These are phyloP conservation scores for Cafeteria roenbergensis DNA, from an alignment of 108 stramenopile genomes.

Conservation along the genomic window DNA sequence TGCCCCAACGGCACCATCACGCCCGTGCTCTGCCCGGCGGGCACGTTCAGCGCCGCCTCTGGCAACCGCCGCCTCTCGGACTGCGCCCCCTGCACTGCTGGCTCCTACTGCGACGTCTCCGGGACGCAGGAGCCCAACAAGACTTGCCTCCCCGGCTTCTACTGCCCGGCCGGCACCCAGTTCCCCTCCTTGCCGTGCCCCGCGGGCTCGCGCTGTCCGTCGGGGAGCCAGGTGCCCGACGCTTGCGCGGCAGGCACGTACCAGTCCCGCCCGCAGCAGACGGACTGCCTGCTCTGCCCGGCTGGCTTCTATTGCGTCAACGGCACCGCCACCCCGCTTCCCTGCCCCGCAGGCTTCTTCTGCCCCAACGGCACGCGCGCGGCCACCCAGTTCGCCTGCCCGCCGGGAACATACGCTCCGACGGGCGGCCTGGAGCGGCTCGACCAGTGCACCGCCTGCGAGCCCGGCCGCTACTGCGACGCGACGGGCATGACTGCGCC, in stretches of 20 bases:
- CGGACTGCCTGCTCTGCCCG: constrained; percentile 23
- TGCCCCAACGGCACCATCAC: constrained; percentile 27
- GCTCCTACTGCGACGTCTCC: constrained; percentile 21
- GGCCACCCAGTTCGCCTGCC: constrained; percentile 20
- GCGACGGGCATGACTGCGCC: constrained; percentile 17
- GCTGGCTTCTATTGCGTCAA: constrained; percentile 33
- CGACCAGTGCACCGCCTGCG: constrained; percentile 27
- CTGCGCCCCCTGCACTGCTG: constrained; percentile 36
- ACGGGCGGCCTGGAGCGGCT: not conserved
- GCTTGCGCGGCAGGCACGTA: constrained; percentile 31
- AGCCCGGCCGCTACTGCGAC: constrained; percentile 40
- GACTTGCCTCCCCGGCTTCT: constrained; percentile 26
- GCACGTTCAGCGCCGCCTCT: constrained; percentile 19
- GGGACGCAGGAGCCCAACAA: not conserved
- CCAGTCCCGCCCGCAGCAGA: too few relatives aligned
- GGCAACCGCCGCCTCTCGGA: constrained; percentile 23
- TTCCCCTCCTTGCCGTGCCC: not conserved
- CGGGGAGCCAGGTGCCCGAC: constrained; percentile 28
- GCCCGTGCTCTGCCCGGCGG: constrained; percentile 29
- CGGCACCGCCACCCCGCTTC: constrained; percentile 22
- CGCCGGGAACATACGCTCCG: constrained; percentile 26
- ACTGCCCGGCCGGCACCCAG: constrained; percentile 27
- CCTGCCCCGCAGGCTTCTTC: constrained; percentile 29
- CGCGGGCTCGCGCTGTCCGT: too few relatives aligned
- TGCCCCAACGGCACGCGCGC: too few relatives aligned